Conservation (phyloP, 2,329 filamentous ascomycete species). For the Huntiella decipiens region DNA sequence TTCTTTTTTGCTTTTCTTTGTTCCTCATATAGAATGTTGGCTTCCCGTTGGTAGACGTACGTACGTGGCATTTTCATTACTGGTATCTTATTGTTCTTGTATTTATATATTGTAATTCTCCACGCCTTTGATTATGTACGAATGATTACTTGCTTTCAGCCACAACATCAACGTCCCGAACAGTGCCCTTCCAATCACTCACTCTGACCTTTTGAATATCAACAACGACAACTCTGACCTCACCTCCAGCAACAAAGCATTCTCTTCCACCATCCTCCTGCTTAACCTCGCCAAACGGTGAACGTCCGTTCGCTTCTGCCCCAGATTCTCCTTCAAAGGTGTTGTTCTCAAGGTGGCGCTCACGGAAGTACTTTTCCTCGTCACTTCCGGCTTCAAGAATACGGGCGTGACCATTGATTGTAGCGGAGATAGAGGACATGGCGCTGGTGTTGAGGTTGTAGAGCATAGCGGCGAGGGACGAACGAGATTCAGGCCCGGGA, state of each 20-base stretch:
- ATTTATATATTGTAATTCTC: too few relatives aligned
- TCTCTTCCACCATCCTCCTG: slow-evolving; percentile 34
- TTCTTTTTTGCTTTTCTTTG: not conserved
- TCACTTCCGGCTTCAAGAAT: slow-evolving; percentile 55
- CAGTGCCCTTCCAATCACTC: slow-evolving; percentile 87
- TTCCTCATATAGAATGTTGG: not conserved
- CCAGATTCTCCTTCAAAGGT: slow-evolving; percentile 41
- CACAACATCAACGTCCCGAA: slow-evolving; percentile 38
- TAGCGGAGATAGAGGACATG: slow-evolving; percentile 74
- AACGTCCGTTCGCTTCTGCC: not conserved
- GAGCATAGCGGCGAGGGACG: slow-evolving; percentile 63
- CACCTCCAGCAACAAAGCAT: slow-evolving; percentile 60
- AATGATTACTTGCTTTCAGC: not conserved
- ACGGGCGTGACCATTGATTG: slow-evolving; percentile 73
- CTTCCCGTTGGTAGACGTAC: not conserved
- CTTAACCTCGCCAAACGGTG: slow-evolving; percentile 19
- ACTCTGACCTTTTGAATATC: slow-evolving; percentile 70
- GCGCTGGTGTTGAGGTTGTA: slow-evolving; percentile 82
- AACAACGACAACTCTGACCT: slow-evolving; percentile 76
- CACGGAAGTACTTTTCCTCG: slow-evolving; percentile 69
- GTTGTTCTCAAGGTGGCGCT: slow-evolving; percentile 77
- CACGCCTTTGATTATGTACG: too few relatives aligned
- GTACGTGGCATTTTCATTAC: not conserved
- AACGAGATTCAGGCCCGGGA: slow-evolving; percentile 44
- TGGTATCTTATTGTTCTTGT: not conserved